These are phyloP conservation scores for Blastobotrys serpentis DNA, from an alignment of 1,139 yeast species.

Conservation along the genomic window DNA sequence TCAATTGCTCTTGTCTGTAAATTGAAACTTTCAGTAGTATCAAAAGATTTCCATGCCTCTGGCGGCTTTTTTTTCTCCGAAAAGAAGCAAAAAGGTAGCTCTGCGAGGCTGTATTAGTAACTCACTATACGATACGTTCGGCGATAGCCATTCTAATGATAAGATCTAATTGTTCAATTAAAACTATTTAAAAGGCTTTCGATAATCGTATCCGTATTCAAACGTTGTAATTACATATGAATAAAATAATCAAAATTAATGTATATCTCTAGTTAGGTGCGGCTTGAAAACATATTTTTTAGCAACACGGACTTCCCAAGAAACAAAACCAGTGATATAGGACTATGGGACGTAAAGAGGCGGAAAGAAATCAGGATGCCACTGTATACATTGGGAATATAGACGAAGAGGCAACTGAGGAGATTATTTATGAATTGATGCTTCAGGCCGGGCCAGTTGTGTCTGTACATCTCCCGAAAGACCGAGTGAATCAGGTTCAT, in stretches of 20 bases:
- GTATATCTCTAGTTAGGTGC: no score
- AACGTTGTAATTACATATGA: no score
- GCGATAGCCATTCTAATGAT: no score
- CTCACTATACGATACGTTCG: no score
- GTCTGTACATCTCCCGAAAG: slow-evolving; percentile 74
- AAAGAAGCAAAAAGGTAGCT: background rate
- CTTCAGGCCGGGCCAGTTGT: slow-evolving; percentile 81
- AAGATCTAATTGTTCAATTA: no score
- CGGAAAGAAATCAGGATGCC: slow-evolving; percentile 55
- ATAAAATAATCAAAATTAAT: no score
- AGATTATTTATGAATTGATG: slow-evolving; percentile 70
- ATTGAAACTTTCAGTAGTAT: no score
- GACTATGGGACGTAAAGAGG: slow-evolving; percentile 14
- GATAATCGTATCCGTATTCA: no score
- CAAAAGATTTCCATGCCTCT: no score
- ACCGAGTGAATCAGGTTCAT: slow-evolving; percentile 64
- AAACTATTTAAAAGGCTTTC: no score
- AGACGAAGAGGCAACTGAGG: slow-evolving; percentile 69
- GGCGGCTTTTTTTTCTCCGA: background rate
- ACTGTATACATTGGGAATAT: slow-evolving; percentile 83
- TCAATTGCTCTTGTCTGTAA: no score
- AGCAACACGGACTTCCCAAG: background rate
- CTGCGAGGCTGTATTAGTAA: no score
- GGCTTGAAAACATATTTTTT: background rate
- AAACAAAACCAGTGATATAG: background rate